Percentiles rank a stretch among this genome's conserved stretches.
Evolutionary conservation across 129 eudicot species (phyloP).

Genomic region (Artemisia argyi): DNA sequence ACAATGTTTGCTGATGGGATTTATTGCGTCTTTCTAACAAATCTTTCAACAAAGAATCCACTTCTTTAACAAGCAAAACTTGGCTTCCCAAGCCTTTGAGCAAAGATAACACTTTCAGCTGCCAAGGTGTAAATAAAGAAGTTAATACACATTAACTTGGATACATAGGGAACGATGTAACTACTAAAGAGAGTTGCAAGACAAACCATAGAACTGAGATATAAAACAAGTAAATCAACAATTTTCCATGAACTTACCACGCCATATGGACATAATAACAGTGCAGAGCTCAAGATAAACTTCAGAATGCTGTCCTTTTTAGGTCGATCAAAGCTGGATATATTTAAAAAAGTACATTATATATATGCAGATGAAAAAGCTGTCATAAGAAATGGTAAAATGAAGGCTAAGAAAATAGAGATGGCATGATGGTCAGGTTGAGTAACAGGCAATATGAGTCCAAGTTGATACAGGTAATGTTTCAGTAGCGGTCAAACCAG

Average conservation of each 20-base stretch:
- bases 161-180: background rate
- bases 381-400: background rate
- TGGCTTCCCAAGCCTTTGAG: slow-evolving; percentile 76
- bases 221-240: background rate
- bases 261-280: slow-evolving; percentile 55
- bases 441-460: too few relatives aligned
- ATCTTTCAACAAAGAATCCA: slow-evolving; percentile 48
- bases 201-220: too few relatives aligned
- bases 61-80: slow-evolving; percentile 53
- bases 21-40: slow-evolving; percentile 56
- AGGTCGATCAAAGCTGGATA: slow-evolving; percentile 64
- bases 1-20: slow-evolving; percentile 31
- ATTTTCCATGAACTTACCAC: slow-evolving; percentile 47
- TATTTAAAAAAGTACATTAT: slow-evolving; percentile 10
- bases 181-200: background rate
- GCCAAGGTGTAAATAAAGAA: slow-evolving; percentile 30
- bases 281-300: slow-evolving; percentile 56
- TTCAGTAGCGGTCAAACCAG: too few relatives aligned
- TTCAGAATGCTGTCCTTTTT: slow-evolving; percentile 48
- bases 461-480: too few relatives aligned
- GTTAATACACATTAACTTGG: background rate
- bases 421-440: too few relatives aligned
- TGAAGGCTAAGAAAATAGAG: background rate
- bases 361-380: background rate
- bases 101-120: slow-evolving; percentile 68